A percentile compares a stretch with the other conserved stretches of the same genome.
Conservation (phyloP, 768 basidiomycete genomes). For the Amanita rimosa region DNA sequence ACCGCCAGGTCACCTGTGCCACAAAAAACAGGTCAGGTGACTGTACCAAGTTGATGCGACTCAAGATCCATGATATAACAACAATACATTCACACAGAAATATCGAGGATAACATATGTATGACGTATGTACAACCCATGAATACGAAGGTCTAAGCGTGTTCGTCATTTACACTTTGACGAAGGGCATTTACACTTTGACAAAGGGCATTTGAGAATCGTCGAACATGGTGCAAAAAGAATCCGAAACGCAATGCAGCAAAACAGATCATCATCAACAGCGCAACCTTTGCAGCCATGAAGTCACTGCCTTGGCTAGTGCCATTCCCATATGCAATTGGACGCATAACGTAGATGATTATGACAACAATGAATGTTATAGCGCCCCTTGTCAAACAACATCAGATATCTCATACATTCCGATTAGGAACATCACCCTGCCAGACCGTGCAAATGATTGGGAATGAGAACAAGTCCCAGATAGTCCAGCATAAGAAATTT, state of each 20-base stretch:
- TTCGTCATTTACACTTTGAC: no score
- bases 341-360: background rate
- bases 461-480: background rate
- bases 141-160: no score
- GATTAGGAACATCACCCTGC: background rate
- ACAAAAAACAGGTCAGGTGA: no score
- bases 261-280: background rate
- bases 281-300: background rate
- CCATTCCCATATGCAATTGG: background rate
- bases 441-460: background rate
- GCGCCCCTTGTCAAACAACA: background rate
- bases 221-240: background rate
- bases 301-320: no score
- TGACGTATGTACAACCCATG: no score
- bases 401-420: background rate
- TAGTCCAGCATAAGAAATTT: no score
- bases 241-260: background rate
- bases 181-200: background rate
- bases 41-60: no score
- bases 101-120: no score
- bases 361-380: background rate
- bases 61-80: no score
- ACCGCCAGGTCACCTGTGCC: no score
- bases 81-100: no score
- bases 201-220: background rate